A percentile compares a stretch with the other conserved stretches of the same genome.
phyloP scores from a whole-genome alignment of 208 protist species.

The Herpetomonas muscarum region DNA sequence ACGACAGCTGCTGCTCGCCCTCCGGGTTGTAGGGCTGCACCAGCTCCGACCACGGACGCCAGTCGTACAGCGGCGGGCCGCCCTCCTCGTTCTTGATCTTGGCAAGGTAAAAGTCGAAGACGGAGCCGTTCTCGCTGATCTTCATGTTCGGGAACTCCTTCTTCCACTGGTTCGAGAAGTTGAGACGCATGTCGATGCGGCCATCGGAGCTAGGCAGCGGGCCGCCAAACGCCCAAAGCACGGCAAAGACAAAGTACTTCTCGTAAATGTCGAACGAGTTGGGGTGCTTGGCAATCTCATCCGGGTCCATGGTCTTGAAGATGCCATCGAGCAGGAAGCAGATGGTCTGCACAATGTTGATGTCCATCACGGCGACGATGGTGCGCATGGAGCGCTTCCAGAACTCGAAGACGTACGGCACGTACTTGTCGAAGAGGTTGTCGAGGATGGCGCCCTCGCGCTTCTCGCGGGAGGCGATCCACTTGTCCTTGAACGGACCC shows the following conservation, averaged over 20 bases:
- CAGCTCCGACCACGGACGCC: slow-evolving; percentile 90
- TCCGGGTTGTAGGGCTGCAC: slow-evolving; percentile 92
- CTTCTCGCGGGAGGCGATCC: slow-evolving; percentile 89
- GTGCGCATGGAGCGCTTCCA: slow-evolving; percentile 90
- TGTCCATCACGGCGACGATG: slow-evolving; percentile 90
- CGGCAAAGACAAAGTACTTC: slow-evolving; percentile 97
- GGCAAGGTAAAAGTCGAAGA: slow-evolving; percentile 97
- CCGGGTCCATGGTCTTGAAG: slow-evolving; percentile 76
- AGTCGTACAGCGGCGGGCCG: slow-evolving; percentile 71
- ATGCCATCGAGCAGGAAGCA: slow-evolving; percentile 96
- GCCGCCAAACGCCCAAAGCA: slow-evolving; percentile 97
- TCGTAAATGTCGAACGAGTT: slow-evolving; percentile 94
- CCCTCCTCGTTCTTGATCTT: slow-evolving; percentile 86
- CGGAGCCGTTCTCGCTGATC: slow-evolving; percentile 82
- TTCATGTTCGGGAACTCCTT: slow-evolving; percentile 94
- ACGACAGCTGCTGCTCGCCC: slow-evolving; percentile 78
- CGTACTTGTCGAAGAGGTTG: slow-evolving; percentile 97
- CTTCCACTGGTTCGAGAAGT: slow-evolving; percentile 96
- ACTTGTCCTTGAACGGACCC: slow-evolving; percentile 96
- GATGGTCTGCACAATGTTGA: slow-evolving; percentile 96
- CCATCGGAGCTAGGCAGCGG: slow-evolving; percentile 94
- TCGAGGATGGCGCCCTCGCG: slow-evolving; percentile 92
- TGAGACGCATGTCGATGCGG: slow-evolving; percentile 84
- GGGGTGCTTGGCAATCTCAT: slow-evolving; percentile 80
- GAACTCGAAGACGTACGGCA: slow-evolving; percentile 91